A percentile compares a stretch with the other conserved stretches of the same genome.
Conservation (phyloP, 192 early-diverging fungal species). For the Coemansia sp. region DNA sequence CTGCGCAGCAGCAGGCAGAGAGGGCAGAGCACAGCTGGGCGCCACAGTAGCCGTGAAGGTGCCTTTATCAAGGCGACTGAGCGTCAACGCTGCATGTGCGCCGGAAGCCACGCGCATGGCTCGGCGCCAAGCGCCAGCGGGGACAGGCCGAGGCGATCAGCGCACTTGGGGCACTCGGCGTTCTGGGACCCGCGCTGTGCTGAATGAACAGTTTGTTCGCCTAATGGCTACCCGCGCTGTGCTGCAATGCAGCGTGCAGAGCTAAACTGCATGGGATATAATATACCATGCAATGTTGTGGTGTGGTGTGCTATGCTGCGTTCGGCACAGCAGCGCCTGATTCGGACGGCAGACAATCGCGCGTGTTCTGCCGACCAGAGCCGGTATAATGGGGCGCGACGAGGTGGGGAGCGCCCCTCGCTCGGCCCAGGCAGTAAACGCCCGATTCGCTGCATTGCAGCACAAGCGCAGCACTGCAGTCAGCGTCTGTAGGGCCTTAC, state of each 20-base stretch:
- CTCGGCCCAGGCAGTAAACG: conserved; percentile 3
- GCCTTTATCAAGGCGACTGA: neutral
- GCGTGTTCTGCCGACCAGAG: neutral
- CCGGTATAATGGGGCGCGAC: neutral
- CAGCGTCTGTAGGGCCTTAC: neutral
- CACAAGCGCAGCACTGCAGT: neutral
- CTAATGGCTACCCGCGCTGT: too few relatives aligned
- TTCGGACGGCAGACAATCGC: conserved; percentile 1
- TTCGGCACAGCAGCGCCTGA: neutral
- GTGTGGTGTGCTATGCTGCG: neutral
- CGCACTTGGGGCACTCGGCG: too few relatives aligned
- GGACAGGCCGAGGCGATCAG: neutral
- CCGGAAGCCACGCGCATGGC: neutral
- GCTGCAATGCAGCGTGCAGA: too few relatives aligned
- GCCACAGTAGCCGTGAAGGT: neutral
- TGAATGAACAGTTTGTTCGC: too few relatives aligned
- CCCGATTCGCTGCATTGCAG: conserved; percentile 1
- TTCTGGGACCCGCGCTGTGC: too few relatives aligned
- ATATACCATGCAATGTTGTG: too few relatives aligned
- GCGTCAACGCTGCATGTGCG: neutral
- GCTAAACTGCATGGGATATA: too few relatives aligned
- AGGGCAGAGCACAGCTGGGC: neutral
- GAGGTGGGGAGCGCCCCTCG: conserved; percentile 5
- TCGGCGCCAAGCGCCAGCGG: neutral
- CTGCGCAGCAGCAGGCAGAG: neutral